These are phyloP conservation scores for Penstemon davidsonii DNA, from an alignment of 257 asterid species.

Conservation along the genomic window DNA sequence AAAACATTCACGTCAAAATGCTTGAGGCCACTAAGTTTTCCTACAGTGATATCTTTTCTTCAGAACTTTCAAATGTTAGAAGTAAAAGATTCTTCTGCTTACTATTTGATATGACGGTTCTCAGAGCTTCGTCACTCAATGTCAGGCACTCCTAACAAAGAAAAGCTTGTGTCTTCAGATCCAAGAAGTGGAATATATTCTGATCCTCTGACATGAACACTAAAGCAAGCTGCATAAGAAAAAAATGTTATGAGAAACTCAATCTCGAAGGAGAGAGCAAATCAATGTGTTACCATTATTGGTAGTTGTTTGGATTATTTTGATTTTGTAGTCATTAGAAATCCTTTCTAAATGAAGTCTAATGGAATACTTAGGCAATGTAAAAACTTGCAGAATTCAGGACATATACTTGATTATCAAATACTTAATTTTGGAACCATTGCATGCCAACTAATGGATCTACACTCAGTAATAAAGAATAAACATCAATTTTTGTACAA, in stretches of 20 bases:
- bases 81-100: constrained; percentile 12
- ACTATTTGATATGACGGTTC: constrained; percentile 7
- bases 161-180: constrained; percentile 56
- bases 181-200: constrained; percentile 82
- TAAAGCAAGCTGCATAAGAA: constrained; percentile 77
- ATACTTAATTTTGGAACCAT: constrained; percentile 3
- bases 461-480: constrained; percentile 9
- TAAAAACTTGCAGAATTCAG: neutral
- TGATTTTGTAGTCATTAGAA: no score
- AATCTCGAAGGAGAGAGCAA: constrained; percentile 9
- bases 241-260: constrained; percentile 23
- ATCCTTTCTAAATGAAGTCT: no score
- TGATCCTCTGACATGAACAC: constrained; percentile 93
- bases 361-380: no score
- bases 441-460: constrained; percentile 1
- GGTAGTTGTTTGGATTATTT: no score
- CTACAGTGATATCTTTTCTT: constrained; percentile 8
- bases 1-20: constrained; percentile 3
- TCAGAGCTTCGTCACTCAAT: constrained; percentile 40
- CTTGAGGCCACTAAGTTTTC: neutral
- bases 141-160: constrained; percentile 49
- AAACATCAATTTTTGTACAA: neutral
- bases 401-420: neutral
- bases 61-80: neutral
- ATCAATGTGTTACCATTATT: neutral